Base-by-base conservation (phyloP, 75 land plant species). In the Pinus albicaulis region DNA sequence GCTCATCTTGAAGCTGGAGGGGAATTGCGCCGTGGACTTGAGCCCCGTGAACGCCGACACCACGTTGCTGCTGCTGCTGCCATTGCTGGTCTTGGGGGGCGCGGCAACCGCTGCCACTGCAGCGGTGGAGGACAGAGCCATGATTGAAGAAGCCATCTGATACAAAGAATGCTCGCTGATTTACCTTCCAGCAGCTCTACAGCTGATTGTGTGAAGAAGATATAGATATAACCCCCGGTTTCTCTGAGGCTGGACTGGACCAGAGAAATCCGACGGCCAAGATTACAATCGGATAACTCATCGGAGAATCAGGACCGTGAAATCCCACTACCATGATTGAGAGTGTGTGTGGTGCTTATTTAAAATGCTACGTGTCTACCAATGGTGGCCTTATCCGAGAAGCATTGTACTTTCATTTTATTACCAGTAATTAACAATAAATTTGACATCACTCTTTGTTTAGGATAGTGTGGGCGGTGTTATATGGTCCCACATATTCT, bases 11-110 rank as follows among this genome's bases (percentile, higher is more conserved):
- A 57, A 34, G 71, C 76, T 74, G 74, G 56, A 38, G 22, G 80
- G 83, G 78, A 78, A 78, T 56, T 77, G 75, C 24, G 80, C 53
- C 48, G 55, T n/a, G 80, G 82, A 77, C 69, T 74, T 80, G 74
- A 85, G 80, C 19, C 87, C 87, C 41, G 75, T 73, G 83, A 85
- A 85, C 25, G 87, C 81, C 3, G 87, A 83, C 13, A 81, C 78
- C 59, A 55, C 36, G 6, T 19, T 57, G 59, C 59, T 57, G 6
- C 5, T 38, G 41, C 41, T 5, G 41, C 5, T 57, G 22, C 59
- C 12, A 20, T 17, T 57, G 80, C 55, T 75, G 57, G 79, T 15
- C 41, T 73, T 68, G 10, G 82, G 73, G 38, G 82, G 76, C 24
- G 24, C 63, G 12, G 63, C 63, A 16, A 74, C 31, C n/a, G 74